phyloP scores from a whole-genome alignment of 306 rosid genomes.

The Corylus avellana region DNA sequence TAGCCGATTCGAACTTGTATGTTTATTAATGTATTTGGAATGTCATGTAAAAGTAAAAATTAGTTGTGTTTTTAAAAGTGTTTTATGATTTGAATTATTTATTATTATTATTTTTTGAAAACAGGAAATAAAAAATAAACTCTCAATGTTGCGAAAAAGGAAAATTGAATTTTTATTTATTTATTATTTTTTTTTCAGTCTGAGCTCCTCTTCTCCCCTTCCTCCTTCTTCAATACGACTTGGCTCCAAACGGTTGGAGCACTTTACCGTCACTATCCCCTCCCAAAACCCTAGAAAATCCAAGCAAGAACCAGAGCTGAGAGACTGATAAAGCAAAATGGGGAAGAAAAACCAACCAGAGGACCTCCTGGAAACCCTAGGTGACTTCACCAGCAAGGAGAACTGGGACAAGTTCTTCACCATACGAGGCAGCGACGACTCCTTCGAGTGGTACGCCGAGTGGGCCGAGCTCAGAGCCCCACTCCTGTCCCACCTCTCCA shows the following conservation, averaged over 20 bases:
- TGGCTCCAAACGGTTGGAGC: not conserved
- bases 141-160: too few relatives aligned
- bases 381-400: conserved; percentile 89
- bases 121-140: too few relatives aligned
- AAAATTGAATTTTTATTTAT: too few relatives aligned
- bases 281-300: not conserved
- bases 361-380: conserved; percentile 68
- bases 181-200: too few relatives aligned
- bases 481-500: conserved; percentile 53
- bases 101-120: too few relatives aligned
- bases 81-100: too few relatives aligned
- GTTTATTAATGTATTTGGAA: too few relatives aligned
- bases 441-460: conserved; percentile 96
- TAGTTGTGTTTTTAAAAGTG: too few relatives aligned
- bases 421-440: conserved; percentile 56
- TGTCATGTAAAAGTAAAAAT: too few relatives aligned
- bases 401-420: conserved; percentile 97
- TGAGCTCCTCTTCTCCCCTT: too few relatives aligned
- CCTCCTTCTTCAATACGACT: too few relatives aligned
- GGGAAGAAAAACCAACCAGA: conserved; percentile 37
- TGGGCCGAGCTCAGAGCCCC: conserved; percentile 66
- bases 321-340: conserved; percentile 21
- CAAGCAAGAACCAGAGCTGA: not conserved
- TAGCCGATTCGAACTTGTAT: too few relatives aligned
- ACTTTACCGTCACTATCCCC: not conserved